Conservation (phyloP, 2,329 filamentous ascomycete genomes). For the Cercospora citrullina region DNA sequence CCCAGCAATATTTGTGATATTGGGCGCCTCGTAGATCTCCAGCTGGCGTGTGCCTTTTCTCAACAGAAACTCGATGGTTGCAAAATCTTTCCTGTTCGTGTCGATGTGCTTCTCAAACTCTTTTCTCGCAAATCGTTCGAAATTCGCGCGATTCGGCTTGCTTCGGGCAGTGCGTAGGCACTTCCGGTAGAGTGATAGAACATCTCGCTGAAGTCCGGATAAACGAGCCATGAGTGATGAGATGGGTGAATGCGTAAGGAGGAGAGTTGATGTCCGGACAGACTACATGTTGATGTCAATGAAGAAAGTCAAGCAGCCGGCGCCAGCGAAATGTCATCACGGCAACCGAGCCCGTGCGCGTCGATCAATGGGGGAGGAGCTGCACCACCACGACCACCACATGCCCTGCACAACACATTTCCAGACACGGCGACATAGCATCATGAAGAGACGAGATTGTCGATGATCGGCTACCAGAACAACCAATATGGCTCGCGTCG, state of each 20-base stretch:
- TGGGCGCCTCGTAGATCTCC: constrained; percentile 75
- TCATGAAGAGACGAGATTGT: neutral
- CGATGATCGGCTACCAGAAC: neutral
- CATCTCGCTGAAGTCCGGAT: constrained; percentile 88
- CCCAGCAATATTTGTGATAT: constrained; percentile 69
- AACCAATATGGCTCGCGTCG: constrained; percentile 23
- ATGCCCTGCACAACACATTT: neutral
- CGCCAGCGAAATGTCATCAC: neutral
- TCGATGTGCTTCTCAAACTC: constrained; percentile 73
- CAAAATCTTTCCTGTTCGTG: constrained; percentile 81
- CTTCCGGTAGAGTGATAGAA: constrained; percentile 79
- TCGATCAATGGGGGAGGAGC: constrained; percentile 3
- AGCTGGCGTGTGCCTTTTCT: constrained; percentile 80
- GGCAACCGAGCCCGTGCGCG: neutral
- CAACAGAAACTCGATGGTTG: constrained; percentile 79
- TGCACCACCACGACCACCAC: neutral
- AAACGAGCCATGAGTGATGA: constrained; percentile 51
- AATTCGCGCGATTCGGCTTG: constrained; percentile 61
- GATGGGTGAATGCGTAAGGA: neutral
- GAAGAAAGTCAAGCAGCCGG: neutral
- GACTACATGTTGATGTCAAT: constrained; percentile 7
- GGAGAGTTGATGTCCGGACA: neutral
- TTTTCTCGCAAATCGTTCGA: constrained; percentile 39
- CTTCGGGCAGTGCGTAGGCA: constrained; percentile 78
- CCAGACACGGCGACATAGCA: neutral